Conservation (phyloP, 1,139 yeast species). For the Lodderomyces metapsilosis region DNA sequence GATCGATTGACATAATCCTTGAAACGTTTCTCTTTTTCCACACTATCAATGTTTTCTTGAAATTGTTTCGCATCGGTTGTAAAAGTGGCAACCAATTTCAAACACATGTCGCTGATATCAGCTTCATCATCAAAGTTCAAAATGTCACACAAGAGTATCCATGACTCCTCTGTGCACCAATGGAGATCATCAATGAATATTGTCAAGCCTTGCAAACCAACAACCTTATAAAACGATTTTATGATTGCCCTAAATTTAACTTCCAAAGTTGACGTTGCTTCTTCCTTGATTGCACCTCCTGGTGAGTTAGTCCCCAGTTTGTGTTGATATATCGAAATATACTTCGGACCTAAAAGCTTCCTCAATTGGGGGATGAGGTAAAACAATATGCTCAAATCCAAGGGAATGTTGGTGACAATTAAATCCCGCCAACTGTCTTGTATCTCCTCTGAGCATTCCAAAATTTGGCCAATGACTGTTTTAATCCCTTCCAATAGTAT, state of each 20-base stretch:
- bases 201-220: conserved; percentile 46
- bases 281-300: conserved; percentile 15
- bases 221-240: conserved; percentile 40
- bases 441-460: conserved; percentile 36
- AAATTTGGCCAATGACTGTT: conserved; percentile 41
- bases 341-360: conserved; percentile 44
- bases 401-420: conserved; percentile 38
- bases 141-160: conserved; percentile 29
- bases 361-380: conserved; percentile 47
- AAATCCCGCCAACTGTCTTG: conserved; percentile 45
- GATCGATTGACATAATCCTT: conserved; percentile 8
- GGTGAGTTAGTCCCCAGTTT: conserved; percentile 8
- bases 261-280: conserved; percentile 30
- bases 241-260: conserved; percentile 43
- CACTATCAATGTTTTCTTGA: conserved; percentile 6
- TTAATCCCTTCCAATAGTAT: conserved; percentile 36
- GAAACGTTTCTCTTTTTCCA: conserved; percentile 6
- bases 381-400: conserved; percentile 45
- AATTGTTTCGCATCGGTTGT: conserved; percentile 12
- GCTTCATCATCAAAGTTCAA: conserved; percentile 16
- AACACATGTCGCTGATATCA: conserved; percentile 2
- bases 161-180: conserved; percentile 37
- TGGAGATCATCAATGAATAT: conserved; percentile 51
- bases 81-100: conserved; percentile 11
- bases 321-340: conserved; percentile 21